A percentile compares a stretch with the other conserved stretches of the same genome.
phyloP scores from a whole-genome alignment of 2,329 filamentous ascomycete species.

The Huntiella savannae region DNA sequence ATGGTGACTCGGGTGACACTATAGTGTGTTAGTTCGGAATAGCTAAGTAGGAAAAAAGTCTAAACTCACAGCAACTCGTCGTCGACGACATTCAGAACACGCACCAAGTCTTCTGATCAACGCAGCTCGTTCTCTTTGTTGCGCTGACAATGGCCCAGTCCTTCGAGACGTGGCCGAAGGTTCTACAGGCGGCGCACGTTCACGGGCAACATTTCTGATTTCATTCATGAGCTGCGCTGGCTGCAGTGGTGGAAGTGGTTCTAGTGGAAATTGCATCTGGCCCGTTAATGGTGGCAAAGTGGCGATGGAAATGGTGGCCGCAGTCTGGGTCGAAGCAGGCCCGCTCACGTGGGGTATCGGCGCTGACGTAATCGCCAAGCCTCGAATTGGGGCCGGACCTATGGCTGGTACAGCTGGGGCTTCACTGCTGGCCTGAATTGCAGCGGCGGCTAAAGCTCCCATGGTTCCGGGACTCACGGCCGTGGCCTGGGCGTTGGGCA shows the following conservation, averaged over 20 bases:
- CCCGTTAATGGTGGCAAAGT: conserved; percentile 16
- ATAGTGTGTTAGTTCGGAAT: conserved; percentile 9
- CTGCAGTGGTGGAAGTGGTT: conserved; percentile 28
- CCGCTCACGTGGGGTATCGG: conserved; percentile 15
- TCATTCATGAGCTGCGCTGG: conserved; percentile 31
- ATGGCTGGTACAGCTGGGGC: background rate
- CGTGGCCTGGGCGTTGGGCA: background rate
- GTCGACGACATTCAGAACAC: conserved; percentile 34
- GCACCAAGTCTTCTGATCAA: conserved; percentile 40
- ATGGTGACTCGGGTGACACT: conserved; percentile 42
- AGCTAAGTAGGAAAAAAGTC: background rate
- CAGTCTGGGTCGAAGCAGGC: background rate
- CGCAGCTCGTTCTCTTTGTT: conserved; percentile 39
- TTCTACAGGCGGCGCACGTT: no score
- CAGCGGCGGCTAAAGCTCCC: conserved; percentile 13
- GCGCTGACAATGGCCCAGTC: conserved; percentile 37
- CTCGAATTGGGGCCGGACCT: conserved; percentile 29
- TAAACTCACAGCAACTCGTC: conserved; percentile 37
- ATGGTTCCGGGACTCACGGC: background rate
- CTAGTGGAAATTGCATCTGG: conserved; percentile 31
- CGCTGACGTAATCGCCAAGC: conserved; percentile 26
- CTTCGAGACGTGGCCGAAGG: conserved; percentile 31
- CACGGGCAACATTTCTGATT: conserved; percentile 5
- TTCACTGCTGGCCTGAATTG: conserved; percentile 5
- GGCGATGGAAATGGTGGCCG: background rate